phyloP scores from a whole-genome alignment of 495 filamentous ascomycete species.

The Penicillium flavigenum region DNA sequence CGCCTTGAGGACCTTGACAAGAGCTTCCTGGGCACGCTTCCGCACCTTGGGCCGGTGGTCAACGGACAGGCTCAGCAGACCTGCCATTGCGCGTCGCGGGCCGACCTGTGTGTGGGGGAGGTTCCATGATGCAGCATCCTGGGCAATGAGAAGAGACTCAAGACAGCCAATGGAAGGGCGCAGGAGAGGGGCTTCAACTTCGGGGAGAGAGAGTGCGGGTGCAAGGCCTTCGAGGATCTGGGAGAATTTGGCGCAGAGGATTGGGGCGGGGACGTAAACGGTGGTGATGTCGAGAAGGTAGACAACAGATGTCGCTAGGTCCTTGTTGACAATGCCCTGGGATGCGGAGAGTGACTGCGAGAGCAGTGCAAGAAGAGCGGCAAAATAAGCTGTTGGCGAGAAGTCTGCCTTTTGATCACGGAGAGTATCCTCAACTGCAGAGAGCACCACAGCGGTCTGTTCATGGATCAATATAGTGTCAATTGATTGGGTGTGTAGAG shows the following conservation, averaged over 20 bases:
- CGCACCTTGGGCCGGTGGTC: conserved; percentile 93
- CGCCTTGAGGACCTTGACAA: conserved; percentile 75
- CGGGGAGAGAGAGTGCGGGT: conserved; percentile 72
- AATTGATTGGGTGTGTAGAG: conserved; percentile 19
- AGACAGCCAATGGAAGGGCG: conserved; percentile 89
- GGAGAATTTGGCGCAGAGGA: conserved; percentile 88
- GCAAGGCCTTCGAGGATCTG: conserved; percentile 87
- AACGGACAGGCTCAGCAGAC: conserved; percentile 76
- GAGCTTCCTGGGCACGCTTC: conserved; percentile 88
- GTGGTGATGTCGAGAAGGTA: conserved; percentile 94
- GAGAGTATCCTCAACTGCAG: conserved; percentile 88
- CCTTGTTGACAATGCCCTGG: conserved; percentile 71
- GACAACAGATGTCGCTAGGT: conserved; percentile 81
- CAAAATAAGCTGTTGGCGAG: conserved; percentile 89
- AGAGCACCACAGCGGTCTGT: conserved; percentile 83
- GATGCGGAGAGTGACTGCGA: conserved; percentile 66
- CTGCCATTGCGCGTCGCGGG: conserved; percentile 83
- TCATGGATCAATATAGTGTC: conserved; percentile 4
- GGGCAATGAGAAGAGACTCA: conserved; percentile 81
- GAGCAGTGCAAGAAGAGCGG: conserved; percentile 88
- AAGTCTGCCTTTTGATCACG: conserved; percentile 78
- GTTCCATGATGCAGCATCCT: conserved; percentile 85
- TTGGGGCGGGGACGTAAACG: conserved; percentile 73
- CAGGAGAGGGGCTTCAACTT: conserved; percentile 85
- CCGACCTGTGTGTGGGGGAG: conserved; percentile 78